phyloP scores from a whole-genome alignment of 176 grass and related monocot species.

The Oryza officinalis region DNA sequence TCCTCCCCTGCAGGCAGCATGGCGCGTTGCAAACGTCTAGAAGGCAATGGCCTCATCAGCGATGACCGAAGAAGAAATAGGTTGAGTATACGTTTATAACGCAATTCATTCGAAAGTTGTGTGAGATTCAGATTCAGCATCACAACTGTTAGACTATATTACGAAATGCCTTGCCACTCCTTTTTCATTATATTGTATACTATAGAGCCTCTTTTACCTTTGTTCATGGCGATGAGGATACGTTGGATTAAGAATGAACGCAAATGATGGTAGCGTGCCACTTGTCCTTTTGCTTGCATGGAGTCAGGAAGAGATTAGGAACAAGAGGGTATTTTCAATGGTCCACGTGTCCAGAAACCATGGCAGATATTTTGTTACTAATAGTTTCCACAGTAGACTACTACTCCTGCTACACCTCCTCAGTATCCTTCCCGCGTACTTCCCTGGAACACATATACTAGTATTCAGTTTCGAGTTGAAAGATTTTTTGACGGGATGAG shows the following conservation, averaged over 20 bases:
- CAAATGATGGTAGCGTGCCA: background rate
- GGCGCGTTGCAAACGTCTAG: constrained; percentile 33
- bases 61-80: background rate
- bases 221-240: background rate
- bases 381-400: background rate
- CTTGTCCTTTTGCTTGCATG: constrained; percentile 32
- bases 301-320: background rate
- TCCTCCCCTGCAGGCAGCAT: background rate
- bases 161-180: background rate
- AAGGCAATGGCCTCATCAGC: constrained; percentile 38
- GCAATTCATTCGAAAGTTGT: background rate
- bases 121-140: background rate
- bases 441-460: background rate
- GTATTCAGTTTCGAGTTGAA: constrained; percentile 29
- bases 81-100: constrained; percentile 23
- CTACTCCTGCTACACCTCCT: background rate
- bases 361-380: constrained; percentile 26
- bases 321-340: background rate
- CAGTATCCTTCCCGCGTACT: background rate
- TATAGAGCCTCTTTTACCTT: background rate
- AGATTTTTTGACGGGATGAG: background rate
- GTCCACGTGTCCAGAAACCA: constrained; percentile 32
- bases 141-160: background rate
- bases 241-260: background rate
- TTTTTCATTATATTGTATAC: background rate